Conservation (phyloP, 2,329 filamentous ascomycete genomes). For the Plectosphaerella plurivora region DNA sequence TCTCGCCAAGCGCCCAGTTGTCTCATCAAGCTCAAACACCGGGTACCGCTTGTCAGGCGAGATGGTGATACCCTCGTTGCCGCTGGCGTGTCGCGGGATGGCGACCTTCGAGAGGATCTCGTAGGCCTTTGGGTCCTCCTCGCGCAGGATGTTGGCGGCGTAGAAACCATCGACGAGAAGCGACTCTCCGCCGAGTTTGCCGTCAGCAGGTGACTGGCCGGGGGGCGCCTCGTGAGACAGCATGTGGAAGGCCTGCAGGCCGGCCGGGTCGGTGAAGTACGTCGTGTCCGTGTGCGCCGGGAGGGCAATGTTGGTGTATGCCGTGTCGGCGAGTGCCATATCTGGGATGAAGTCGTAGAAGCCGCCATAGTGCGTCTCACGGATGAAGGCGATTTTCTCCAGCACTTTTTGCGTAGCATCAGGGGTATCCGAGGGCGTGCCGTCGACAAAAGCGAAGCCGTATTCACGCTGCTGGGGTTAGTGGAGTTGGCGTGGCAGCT, state of each 20-base stretch:
- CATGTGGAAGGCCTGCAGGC: conserved; percentile 89
- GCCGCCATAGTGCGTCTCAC: conserved; percentile 84
- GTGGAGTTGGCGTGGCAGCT: neutral
- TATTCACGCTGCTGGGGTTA: conserved; percentile 48
- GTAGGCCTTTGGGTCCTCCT: conserved; percentile 52
- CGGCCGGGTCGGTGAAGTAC: conserved; percentile 90
- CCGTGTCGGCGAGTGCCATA: conserved; percentile 81
- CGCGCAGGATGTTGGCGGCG: conserved; percentile 57
- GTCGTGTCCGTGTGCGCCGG: conserved; percentile 90
- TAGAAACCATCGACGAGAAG: conserved; percentile 84
- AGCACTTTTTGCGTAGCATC: conserved; percentile 71
- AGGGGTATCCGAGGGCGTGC: conserved; percentile 60
- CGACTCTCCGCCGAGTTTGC: conserved; percentile 62
- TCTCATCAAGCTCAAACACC: conserved; percentile 60
- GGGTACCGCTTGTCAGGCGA: conserved; percentile 66
- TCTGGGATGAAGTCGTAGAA: conserved; percentile 83
- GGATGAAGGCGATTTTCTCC: conserved; percentile 78
- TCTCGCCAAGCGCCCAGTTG: conserved; percentile 37
- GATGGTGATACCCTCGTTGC: conserved; percentile 79
- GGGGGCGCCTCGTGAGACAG: conserved; percentile 68
- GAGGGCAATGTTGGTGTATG: conserved; percentile 82
- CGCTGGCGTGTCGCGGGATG: conserved; percentile 80
- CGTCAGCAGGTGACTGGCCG: conserved; percentile 13
- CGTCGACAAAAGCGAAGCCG: conserved; percentile 75
- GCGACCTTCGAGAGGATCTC: conserved; percentile 48